Evolutionary conservation across 1,139 yeast species (phyloP), one percentile per base, ranked within the genome.

Genomic region (Scheffersomyces parashehatae): DNA sequence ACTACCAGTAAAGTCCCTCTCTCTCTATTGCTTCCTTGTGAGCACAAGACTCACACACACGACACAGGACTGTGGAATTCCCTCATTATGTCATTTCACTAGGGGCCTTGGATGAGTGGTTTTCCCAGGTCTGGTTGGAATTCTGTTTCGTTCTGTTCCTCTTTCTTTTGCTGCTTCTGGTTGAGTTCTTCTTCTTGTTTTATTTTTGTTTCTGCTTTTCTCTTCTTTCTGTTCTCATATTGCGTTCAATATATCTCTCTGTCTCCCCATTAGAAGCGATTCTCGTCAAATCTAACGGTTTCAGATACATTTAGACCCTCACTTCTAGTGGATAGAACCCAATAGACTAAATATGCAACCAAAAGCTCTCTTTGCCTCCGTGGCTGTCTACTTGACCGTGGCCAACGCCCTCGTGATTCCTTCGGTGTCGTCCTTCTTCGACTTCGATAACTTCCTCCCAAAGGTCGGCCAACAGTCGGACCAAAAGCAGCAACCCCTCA

Each of bases 401-500:
- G 41, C 50, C 32, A 42, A 48, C 15, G 56, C 55, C 3, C 49
- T 56, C 42, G 56, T 54, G 8, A 44, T 56, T 29, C 60, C 60
- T n/a, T 41, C 44, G 9, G 48, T 47, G 33, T 50, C 50, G 36
- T 39, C 48, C 14, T 40, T 54, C 39, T 35, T 41, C 26, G 49
- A 46, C 35, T 45, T 52, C 35, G 50, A 47, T 12, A 36, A 42
- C 24, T 46, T 50, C 16, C 35, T 50, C 37, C 47, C 42, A 5
- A 26, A 14, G 24, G 39, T 38, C n/a, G 35, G 16, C 12, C 36
- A 40, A 14, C 29, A 37, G 13, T 39, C 15, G 14, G 36, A 35
- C 26, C 20, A 31, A n/a, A n/a, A 15, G 24, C 26, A 14, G 28
- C 15, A 32, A 30, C 30, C 37, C 13, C 11, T 26, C 29, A 7